phyloP scores from a whole-genome alignment of 202 grass and related monocot genomes.

The Schoenoplectus tabernaemontani region DNA sequence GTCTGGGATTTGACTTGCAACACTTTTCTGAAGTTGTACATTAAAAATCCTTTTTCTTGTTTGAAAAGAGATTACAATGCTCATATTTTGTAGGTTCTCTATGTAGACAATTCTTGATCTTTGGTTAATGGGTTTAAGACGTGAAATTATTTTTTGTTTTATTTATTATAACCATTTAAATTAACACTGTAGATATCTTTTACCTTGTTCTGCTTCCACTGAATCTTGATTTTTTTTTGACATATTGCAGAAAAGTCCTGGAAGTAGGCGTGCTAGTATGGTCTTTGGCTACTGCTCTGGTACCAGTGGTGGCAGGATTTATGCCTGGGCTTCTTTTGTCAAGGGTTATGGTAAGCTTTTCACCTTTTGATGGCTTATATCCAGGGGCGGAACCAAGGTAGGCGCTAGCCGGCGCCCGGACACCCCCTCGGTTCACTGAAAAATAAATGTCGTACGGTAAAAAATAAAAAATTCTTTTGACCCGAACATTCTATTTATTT shows the following conservation, averaged over 20 bases:
- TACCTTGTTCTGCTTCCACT: neutral
- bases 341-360: slow-evolving; percentile 74
- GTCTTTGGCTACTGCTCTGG: slow-evolving; percentile 71
- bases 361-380: slow-evolving; percentile 25
- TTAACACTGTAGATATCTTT: neutral
- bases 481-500: no score
- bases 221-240: slow-evolving; percentile 20
- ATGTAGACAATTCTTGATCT: no score
- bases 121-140: neutral
- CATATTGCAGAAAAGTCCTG: slow-evolving; percentile 72
- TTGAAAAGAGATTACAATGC: no score
- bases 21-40: neutral
- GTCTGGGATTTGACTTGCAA: neutral
- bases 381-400: no score
- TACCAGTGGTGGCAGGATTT: slow-evolving; percentile 69
- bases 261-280: slow-evolving; percentile 67
- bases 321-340: slow-evolving; percentile 91
- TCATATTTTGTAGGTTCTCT: no score
- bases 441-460: no score
- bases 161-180: neutral
- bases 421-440: no score
- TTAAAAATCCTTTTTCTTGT: neutral
- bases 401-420: no score
- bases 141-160: neutral
- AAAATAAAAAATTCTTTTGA: no score